Percentiles rank a stretch among this genome's conserved stretches.
phyloP scores from a whole-genome alignment of 257 asterid genomes.

The Solanum gandarillasii region DNA sequence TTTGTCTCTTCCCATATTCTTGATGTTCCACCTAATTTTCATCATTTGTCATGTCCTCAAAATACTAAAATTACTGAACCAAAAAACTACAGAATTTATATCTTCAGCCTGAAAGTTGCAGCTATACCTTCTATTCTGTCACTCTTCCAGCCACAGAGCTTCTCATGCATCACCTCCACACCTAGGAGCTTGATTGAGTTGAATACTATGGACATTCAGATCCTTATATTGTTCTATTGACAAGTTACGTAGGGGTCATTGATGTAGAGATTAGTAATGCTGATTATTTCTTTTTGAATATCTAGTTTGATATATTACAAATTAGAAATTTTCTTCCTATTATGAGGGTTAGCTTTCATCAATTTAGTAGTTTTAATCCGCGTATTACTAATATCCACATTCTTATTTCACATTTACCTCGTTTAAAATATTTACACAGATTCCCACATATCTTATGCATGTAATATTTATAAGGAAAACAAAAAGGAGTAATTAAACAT shows the following conservation, averaged over 20 bases:
- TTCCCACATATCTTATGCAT: neutral
- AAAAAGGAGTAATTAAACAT: neutral
- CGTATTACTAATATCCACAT: neutral
- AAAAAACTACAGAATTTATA: neutral
- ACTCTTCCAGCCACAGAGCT: neutral
- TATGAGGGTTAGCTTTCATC: neutral
- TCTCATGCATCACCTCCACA: neutral
- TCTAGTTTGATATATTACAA: neutral
- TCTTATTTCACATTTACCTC: neutral
- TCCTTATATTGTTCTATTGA: neutral
- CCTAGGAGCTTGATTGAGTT: neutral
- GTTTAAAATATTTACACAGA: neutral
- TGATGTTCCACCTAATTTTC: neutral
- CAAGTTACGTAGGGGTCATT: neutral
- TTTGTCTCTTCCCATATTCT: neutral
- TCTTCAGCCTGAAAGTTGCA: neutral
- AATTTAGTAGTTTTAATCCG: neutral
- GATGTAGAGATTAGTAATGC: neutral
- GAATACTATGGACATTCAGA: neutral
- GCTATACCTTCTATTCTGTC: neutral
- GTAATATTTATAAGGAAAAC: neutral
- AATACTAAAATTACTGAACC: neutral
- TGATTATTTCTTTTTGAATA: neutral
- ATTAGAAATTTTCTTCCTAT: neutral
- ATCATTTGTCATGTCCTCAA: neutral